phyloP scores from a whole-genome alignment of 2,329 filamentous ascomycete species.

The Penicillium sp. region DNA sequence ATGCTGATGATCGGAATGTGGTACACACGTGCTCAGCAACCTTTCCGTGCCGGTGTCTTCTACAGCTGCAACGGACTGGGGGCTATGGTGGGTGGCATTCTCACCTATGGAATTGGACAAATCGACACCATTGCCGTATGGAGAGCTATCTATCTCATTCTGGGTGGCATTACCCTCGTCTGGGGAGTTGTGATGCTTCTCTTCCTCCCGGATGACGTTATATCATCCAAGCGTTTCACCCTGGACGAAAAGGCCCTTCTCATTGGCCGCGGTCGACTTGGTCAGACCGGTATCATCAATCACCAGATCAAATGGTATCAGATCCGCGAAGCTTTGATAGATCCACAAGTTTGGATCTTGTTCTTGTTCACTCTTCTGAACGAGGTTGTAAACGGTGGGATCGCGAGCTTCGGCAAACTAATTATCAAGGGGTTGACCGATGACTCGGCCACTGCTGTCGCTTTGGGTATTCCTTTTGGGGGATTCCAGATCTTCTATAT shows the following conservation, averaged over 20 bases:
- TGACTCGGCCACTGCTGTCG: slow-evolving; percentile 50
- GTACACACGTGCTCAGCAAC: slow-evolving; percentile 51
- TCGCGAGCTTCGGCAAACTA: slow-evolving; percentile 57
- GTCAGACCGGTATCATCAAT: slow-evolving; percentile 50
- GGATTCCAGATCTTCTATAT: slow-evolving; percentile 55
- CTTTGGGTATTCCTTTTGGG: slow-evolving; percentile 56
- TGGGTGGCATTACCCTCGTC: slow-evolving; percentile 45
- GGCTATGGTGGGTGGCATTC: slow-evolving; percentile 33
- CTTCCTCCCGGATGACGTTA: slow-evolving; percentile 47
- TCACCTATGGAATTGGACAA: slow-evolving; percentile 43
- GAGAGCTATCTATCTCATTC: slow-evolving; percentile 49
- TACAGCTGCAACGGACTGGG: slow-evolving; percentile 45
- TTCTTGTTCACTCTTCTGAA: slow-evolving; percentile 53
- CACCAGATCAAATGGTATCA: slow-evolving; percentile 51
- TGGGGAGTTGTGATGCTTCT: slow-evolving; percentile 45
- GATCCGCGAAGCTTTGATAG: slow-evolving; percentile 49
- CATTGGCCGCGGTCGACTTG: slow-evolving; percentile 40
- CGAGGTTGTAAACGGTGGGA: slow-evolving; percentile 53
- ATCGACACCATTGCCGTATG: slow-evolving; percentile 46
- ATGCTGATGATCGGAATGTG: slow-evolving; percentile 55
- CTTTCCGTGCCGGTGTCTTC: slow-evolving; percentile 49
- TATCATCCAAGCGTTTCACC: slow-evolving; percentile 45
- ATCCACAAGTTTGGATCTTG: slow-evolving; percentile 49
- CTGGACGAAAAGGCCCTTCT: slow-evolving; percentile 48
- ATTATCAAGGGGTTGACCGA: slow-evolving; percentile 52